These are phyloP conservation scores for Elaeis guineensis DNA, from an alignment of 176 grass and related monocot genomes.

Conservation along the genomic window DNA sequence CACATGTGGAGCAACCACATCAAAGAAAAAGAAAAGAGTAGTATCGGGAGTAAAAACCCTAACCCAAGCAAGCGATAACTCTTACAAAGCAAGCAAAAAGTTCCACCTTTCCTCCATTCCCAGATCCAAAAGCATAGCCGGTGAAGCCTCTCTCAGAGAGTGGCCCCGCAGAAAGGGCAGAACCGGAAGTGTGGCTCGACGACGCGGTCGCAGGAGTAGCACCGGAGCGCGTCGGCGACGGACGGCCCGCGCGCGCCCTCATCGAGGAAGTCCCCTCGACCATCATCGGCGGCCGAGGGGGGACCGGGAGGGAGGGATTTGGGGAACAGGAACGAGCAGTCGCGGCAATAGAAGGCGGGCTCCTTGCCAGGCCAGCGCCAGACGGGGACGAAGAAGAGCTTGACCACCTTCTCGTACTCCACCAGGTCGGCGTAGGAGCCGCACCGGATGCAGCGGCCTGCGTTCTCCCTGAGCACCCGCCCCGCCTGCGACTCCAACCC, in stretches of 20 bases:
- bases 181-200: constrained; percentile 81
- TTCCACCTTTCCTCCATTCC: too few relatives aligned
- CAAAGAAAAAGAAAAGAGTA: too few relatives aligned
- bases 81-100: too few relatives aligned
- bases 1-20: too few relatives aligned
- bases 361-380: constrained; percentile 59
- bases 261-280: not conserved
- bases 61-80: too few relatives aligned
- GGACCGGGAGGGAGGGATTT: constrained; percentile 24
- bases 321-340: constrained; percentile 66
- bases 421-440: constrained; percentile 64
- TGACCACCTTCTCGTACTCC: constrained; percentile 72
- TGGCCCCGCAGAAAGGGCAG: constrained; percentile 87
- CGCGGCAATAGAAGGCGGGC: constrained; percentile 64
- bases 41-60: too few relatives aligned
- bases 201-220: constrained; percentile 48
- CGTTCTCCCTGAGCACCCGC: constrained; percentile 60
- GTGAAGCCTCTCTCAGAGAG: constrained; percentile 32
- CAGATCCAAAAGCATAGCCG: not conserved
- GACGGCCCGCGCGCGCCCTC: not conserved
- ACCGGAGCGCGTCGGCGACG: constrained; percentile 19
- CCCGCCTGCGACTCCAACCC: constrained; percentile 54
- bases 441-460: constrained; percentile 71
- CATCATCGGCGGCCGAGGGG: not conserved
- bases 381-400: constrained; percentile 79